Conservation (phyloP, 2,329 filamentous ascomycete species). For the Fusarium subtropicale region DNA sequence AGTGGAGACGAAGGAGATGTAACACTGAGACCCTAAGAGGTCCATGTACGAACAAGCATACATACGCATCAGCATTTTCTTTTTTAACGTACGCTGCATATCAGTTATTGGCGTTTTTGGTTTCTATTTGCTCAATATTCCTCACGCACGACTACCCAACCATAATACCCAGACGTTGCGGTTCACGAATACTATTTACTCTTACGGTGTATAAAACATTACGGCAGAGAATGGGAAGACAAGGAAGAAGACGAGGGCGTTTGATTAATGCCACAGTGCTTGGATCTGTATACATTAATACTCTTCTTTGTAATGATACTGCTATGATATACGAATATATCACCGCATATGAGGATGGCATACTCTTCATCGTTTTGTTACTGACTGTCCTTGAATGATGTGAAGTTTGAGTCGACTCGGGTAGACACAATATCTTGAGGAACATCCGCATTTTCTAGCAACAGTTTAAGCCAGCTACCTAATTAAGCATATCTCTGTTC, state of each 20-base stretch:
- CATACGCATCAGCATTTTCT: slow-evolving; percentile 11
- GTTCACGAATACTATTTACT: slow-evolving; percentile 37
- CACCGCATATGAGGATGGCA: slow-evolving; percentile 1
- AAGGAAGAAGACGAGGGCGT: slow-evolving; percentile 22
- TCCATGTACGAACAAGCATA: slow-evolving; percentile 29
- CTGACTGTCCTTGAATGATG: neutral
- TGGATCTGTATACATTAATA: slow-evolving; percentile 37
- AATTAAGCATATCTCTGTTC: neutral
- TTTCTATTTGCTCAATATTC: slow-evolving; percentile 10
- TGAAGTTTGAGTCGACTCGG: neutral
- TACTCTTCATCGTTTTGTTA: neutral
- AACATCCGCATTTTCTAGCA: neutral
- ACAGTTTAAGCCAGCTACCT: neutral
- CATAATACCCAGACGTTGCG: slow-evolving; percentile 43
- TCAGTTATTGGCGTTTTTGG: slow-evolving; percentile 27
- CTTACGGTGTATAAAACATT: slow-evolving; percentile 41
- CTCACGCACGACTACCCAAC: slow-evolving; percentile 24
- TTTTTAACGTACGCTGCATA: slow-evolving; percentile 25
- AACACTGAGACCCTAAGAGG: slow-evolving; percentile 50
- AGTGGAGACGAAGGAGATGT: slow-evolving; percentile 52
- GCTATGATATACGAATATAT: slow-evolving; percentile 30
- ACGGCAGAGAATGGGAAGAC: slow-evolving; percentile 2
- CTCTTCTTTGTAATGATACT: slow-evolving; percentile 37
- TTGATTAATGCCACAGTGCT: slow-evolving; percentile 15
- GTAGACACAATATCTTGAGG: neutral